Conservation (phyloP, 1,139 yeast species). For the Yamadazyma buinensis region DNA sequence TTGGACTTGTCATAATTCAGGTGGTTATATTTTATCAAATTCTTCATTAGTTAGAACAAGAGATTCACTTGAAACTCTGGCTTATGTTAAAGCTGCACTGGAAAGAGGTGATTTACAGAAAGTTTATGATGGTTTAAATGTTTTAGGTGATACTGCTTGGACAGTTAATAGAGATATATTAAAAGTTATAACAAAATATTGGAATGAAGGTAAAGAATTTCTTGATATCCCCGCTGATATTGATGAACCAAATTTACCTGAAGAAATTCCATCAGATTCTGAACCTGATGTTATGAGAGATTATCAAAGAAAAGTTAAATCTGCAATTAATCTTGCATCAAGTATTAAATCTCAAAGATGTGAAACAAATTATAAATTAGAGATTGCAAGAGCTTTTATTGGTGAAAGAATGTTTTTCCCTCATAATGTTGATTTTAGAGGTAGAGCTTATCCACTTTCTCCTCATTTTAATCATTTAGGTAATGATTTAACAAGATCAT, state of each 20-base stretch:
- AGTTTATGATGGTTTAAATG: conserved; percentile 81
- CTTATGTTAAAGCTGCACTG: conserved; percentile 83
- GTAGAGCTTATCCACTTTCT: conserved; percentile 92
- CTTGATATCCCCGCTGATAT: conserved; percentile 73
- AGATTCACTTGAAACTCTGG: conserved; percentile 86
- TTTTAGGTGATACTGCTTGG: conserved; percentile 89
- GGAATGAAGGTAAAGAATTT: conserved; percentile 83
- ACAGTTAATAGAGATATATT: conserved; percentile 75
- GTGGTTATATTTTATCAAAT: conserved; percentile 75
- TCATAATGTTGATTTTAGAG: conserved; percentile 91
- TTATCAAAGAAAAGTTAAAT: conserved; percentile 61
- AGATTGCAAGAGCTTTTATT: conserved; percentile 87
- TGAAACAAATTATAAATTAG: conserved; percentile 88
- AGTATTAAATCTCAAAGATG: conserved; percentile 83
- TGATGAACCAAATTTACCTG: conserved; percentile 56
- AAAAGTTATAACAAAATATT: conserved; percentile 65
- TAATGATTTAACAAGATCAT: conserved; percentile 83
- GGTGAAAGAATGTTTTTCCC: conserved; percentile 93
- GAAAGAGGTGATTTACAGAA: conserved; percentile 59
- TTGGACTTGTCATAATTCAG: conserved; percentile 78
- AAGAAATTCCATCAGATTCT: conserved; percentile 58
- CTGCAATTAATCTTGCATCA: conserved; percentile 56
- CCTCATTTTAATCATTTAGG: conserved; percentile 83
- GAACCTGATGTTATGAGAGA: conserved; percentile 72
- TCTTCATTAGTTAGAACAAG: conserved; percentile 68